These are phyloP conservation scores for Luzula sylvatica DNA, from an alignment of 176 grass and related monocot species.

Conservation along the genomic window DNA sequence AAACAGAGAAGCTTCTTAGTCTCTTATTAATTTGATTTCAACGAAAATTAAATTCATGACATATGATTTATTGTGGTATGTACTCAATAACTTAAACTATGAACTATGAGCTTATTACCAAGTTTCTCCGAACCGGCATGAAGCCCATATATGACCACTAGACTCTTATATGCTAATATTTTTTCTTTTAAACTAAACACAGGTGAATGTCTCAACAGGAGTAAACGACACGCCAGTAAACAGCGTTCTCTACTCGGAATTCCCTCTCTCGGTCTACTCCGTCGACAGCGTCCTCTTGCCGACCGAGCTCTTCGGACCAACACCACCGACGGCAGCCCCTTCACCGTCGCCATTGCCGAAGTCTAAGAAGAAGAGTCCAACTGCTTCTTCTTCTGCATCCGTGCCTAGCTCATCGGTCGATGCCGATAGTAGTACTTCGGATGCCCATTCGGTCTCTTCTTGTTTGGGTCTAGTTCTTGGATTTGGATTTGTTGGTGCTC, in stretches of 20 bases:
- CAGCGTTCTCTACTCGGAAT: conserved; percentile 28
- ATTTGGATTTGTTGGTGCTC: conserved; percentile 11
- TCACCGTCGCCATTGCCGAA: conserved; percentile 34
- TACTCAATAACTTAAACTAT: no score
- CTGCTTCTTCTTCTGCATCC: neutral
- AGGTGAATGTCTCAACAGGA: conserved; percentile 64
- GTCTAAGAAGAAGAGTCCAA: conserved; percentile 33
- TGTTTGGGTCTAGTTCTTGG: conserved; percentile 4
- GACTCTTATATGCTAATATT: no score
- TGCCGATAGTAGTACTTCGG: neutral
- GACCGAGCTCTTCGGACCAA: conserved; percentile 38
- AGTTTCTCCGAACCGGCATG: no score
- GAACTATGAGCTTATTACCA: no score
- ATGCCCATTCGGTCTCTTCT: neutral
- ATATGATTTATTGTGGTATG: no score
- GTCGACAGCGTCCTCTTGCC: conserved; percentile 74
- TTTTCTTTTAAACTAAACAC: neutral
- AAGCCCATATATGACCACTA: no score
- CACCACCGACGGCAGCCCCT: conserved; percentile 51
- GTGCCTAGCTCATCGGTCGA: conserved; percentile 24
- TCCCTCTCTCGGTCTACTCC: conserved; percentile 59
- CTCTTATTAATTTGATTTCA: no score
- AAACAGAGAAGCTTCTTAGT: no score
- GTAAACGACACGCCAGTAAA: conserved; percentile 35
- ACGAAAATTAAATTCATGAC: no score